Evolutionary conservation across 2,329 filamentous ascomycete species (phyloP).

Genomic region (Penicillium griseofulvum): DNA sequence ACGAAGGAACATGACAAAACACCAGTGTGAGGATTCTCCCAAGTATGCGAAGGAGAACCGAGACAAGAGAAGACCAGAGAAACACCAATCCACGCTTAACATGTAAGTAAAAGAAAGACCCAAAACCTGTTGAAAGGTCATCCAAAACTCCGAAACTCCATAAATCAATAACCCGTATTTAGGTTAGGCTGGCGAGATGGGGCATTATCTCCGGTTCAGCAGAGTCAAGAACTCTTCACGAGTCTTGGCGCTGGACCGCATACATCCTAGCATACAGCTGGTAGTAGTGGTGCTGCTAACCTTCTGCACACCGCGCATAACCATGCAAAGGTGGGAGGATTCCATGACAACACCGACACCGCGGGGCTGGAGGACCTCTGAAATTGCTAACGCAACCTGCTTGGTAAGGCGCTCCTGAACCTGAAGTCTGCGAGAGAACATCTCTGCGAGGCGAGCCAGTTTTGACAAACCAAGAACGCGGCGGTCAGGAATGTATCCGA

Average conservation of each 20-base stretch:
- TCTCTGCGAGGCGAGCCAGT: conserved; percentile 89
- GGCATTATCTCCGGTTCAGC: conserved; percentile 54
- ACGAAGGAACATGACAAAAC: background rate
- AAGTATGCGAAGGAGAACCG: conserved; percentile 13
- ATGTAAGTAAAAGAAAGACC: conserved; percentile 21
- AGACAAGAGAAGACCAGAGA: conserved; percentile 15
- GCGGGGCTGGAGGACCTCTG: conserved; percentile 87
- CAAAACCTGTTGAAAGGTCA: conserved; percentile 44
- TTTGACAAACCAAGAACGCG: conserved; percentile 95
- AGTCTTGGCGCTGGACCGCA: conserved; percentile 89
- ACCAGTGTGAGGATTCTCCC: background rate
- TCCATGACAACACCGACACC: conserved; percentile 98
- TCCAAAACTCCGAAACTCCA: conserved; percentile 37
- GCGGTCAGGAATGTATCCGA: conserved; percentile 91
- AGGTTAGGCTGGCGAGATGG: conserved; percentile 17
- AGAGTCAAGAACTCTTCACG: conserved; percentile 93
- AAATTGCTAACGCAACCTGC: conserved; percentile 90
- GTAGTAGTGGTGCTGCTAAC: conserved; percentile 83
- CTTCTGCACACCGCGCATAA: conserved; percentile 98
- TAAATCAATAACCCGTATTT: conserved; percentile 26
- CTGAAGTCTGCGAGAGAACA: conserved; percentile 90
- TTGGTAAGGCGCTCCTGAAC: conserved; percentile 96
- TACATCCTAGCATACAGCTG: conserved; percentile 95
- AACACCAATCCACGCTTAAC: conserved; percentile 24
- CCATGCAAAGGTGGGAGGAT: conserved; percentile 95